phyloP scores from a whole-genome alignment of 108 stramenopile genomes.

The Epithemia pelagica region DNA sequence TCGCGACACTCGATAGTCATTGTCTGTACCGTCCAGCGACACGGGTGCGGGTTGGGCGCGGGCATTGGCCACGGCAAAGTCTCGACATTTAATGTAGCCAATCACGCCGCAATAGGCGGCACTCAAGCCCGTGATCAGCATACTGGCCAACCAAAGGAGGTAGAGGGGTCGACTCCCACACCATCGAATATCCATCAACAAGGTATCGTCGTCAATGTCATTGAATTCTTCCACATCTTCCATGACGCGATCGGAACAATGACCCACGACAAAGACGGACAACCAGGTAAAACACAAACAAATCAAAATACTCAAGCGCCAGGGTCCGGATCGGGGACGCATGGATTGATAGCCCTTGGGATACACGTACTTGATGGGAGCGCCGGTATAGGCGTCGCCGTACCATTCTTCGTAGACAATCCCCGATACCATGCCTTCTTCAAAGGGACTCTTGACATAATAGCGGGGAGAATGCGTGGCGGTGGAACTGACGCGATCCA shows the following conservation, averaged over 20 bases:
- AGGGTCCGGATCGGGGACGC: conserved; percentile 77
- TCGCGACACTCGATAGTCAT: background rate
- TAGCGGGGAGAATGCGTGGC: background rate
- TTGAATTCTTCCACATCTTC: conserved; percentile 15
- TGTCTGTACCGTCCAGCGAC: conserved; percentile 9
- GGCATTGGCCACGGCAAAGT: conserved; percentile 74
- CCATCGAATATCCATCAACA: conserved; percentile 70
- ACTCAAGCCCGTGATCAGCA: conserved; percentile 67
- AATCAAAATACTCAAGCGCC: conserved; percentile 69
- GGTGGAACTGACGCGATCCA: background rate
- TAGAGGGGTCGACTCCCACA: conserved; percentile 65
- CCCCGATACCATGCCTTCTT: background rate
- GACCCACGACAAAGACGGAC: conserved; percentile 73
- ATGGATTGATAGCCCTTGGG: conserved; percentile 82
- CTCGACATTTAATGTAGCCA: conserved; percentile 81
- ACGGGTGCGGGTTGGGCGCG: conserved; percentile 58
- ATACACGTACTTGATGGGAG: conserved; percentile 66
- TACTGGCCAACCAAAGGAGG: conserved; percentile 67
- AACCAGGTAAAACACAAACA: conserved; percentile 68
- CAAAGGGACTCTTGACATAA: conserved; percentile 3
- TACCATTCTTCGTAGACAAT: conserved; percentile 67
- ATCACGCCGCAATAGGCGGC: conserved; percentile 76
- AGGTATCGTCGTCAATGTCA: conserved; percentile 42
- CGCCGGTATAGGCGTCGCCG: conserved; percentile 77
- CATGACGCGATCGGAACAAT: conserved; percentile 43